Conservation (phyloP, 148 eudicot species). For the Vaccinium corymbosum region DNA sequence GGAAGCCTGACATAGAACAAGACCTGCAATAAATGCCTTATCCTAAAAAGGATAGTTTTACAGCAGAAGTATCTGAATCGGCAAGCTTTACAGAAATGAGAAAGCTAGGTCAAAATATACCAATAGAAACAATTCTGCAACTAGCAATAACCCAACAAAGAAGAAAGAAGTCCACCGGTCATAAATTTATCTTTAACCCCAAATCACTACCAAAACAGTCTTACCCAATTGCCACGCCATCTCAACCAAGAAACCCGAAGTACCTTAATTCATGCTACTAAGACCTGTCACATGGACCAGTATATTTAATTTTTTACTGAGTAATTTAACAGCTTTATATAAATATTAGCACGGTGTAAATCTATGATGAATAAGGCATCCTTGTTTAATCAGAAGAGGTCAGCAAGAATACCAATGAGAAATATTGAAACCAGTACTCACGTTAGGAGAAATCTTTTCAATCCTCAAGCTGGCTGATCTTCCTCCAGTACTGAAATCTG, state of each 20-base stretch:
- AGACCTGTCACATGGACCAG: slow-evolving; percentile 6
- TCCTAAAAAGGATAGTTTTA: neutral
- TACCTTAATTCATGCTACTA: neutral
- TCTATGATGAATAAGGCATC: neutral
- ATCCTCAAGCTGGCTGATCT: slow-evolving; percentile 32
- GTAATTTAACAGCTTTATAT: neutral
- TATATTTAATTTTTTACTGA: neutral
- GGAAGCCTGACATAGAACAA: neutral
- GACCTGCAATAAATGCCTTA: neutral
- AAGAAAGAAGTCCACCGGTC: neutral
- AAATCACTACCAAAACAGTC: neutral
- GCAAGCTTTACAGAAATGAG: neutral
- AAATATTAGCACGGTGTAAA: neutral
- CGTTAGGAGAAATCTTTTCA: slow-evolving; percentile 34
- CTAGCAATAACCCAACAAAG: neutral
- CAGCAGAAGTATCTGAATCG: neutral
- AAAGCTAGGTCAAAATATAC: neutral
- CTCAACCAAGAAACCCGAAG: neutral
- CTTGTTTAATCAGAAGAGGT: slow-evolving; percentile 5
- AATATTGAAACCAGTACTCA: slow-evolving; percentile 33
- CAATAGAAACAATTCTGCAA: neutral
- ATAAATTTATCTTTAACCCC: neutral
- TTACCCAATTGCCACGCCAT: neutral
- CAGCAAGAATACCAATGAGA: neutral
- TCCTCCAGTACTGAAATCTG: slow-evolving; percentile 30